A percentile compares a stretch with the other conserved stretches of the same genome.
Conservation (phyloP, 192 early-diverging fungal species). For the Chytriomyces sp. region DNA sequence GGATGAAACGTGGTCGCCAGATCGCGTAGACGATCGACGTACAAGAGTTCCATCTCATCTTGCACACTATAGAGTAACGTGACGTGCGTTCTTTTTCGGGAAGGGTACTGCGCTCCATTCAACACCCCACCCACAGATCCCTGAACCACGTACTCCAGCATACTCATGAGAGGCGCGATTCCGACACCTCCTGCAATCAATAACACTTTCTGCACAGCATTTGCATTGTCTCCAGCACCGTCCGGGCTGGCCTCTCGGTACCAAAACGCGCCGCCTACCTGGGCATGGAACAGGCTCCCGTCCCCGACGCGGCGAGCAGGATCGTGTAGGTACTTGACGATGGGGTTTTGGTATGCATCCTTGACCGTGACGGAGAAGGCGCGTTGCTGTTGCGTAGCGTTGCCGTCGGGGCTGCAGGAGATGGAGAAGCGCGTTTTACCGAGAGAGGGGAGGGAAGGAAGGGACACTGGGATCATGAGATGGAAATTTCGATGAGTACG, state of each 20-base stretch:
- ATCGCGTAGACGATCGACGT: conserved; percentile 9
- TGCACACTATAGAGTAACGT: conserved; percentile 20
- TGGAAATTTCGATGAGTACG: too few relatives aligned
- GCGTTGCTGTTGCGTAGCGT: background rate
- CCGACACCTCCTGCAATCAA: conserved; percentile 23
- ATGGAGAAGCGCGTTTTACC: conserved; percentile 18
- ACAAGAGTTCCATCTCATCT: conserved; percentile 22
- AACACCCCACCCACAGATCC: background rate
- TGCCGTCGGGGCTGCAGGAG: background rate
- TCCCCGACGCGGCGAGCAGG: background rate
- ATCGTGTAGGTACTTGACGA: conserved; percentile 19
- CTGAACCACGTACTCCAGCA: conserved; percentile 11
- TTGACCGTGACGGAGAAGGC: conserved; percentile 17
- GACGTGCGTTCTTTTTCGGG: conserved; percentile 3
- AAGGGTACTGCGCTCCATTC: background rate
- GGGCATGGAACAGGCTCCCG: background rate
- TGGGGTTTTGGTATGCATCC: conserved; percentile 19
- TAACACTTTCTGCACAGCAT: background rate
- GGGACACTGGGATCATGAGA: background rate
- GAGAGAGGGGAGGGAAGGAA: background rate
- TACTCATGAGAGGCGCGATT: conserved; percentile 19
- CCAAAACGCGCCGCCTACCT: conserved; percentile 19
- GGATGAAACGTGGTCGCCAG: background rate
- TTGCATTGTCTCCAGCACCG: background rate
- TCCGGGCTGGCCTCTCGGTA: background rate